Evolutionary conservation across 2,329 filamentous ascomycete species (phyloP).

Genomic region (Microdochium nivale): DNA sequence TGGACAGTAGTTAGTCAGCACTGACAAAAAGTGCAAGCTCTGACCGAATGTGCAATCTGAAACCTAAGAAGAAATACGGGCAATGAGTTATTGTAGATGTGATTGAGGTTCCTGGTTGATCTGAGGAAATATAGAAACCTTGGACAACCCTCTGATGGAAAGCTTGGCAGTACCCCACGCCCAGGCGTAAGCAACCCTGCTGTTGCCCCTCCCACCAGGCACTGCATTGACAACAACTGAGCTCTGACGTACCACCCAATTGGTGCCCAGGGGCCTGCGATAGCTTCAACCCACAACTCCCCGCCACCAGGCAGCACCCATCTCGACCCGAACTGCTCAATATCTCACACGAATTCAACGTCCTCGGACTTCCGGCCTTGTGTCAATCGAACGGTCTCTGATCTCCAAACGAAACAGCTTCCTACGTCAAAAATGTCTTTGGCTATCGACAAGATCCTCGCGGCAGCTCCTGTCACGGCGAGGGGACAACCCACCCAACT

Average conservation of each 20-base stretch:
- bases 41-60: no score
- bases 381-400: not conserved
- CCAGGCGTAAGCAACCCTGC: not conserved
- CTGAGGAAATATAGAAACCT: no score
- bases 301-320: not conserved
- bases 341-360: not conserved
- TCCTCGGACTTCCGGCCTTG: not conserved
- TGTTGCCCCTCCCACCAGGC: not conserved
- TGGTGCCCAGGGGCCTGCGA: not conserved
- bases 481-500: conserved; percentile 85
- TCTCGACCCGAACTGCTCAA: not conserved
- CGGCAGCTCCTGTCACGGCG: conserved; percentile 72
- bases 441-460: conserved; percentile 63
- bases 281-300: not conserved
- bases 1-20: no score
- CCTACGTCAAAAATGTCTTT: conserved; percentile 37
- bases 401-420: not conserved
- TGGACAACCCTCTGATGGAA: no score
- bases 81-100: no score
- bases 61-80: no score
- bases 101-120: no score
- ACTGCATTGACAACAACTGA: not conserved
- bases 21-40: no score
- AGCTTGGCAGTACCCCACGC: not conserved
- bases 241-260: not conserved